A percentile compares a stretch with the other conserved stretches of the same genome.
These are phyloP conservation scores for Gleditsia sinensis DNA, from an alignment of 306 rosid genomes.

Conservation along the genomic window DNA sequence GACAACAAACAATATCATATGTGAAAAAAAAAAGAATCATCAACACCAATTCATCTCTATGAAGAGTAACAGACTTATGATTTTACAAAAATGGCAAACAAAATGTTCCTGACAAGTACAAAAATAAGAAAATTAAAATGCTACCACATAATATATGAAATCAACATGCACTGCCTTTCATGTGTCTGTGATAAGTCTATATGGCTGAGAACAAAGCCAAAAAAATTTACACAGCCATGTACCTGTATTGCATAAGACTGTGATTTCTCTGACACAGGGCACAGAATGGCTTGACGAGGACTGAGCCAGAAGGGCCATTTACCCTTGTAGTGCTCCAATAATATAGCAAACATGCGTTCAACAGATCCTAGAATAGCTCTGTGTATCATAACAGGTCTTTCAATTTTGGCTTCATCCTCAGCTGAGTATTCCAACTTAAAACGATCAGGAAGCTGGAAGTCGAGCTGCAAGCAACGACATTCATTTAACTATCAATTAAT, in stretches of 20 bases:
- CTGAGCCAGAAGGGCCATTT: constrained; percentile 99
- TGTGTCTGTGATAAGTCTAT: constrained; percentile 40
- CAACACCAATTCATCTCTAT: constrained; percentile 8
- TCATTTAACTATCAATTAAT: constrained; percentile 25
- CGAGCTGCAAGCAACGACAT: constrained; percentile 77
- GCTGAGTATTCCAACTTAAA: constrained; percentile 88
- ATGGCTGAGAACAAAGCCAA: constrained; percentile 2
- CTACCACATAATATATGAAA: background rate
- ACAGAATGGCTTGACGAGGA: constrained; percentile 94
- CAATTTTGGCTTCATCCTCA: constrained; percentile 94
- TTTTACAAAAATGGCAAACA: background rate
- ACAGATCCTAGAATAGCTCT: constrained; percentile 93
- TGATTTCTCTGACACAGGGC: constrained; percentile 92
- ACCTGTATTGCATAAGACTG: constrained; percentile 77
- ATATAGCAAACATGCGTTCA: constrained; percentile 91
- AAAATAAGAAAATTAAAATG: background rate
- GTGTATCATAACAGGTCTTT: constrained; percentile 92
- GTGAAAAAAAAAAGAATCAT: background rate
- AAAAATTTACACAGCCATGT: constrained; percentile 23
- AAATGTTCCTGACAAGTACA: background rate
- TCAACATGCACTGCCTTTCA: constrained; percentile 59
- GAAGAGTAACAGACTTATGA: background rate
- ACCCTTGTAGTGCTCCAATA: constrained; percentile 93
- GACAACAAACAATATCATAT: background rate
- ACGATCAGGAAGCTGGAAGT: constrained; percentile 92